Base-by-base conservation (phyloP, 1,284 basidiomycete genomes). In the Malassezia slooffiae region DNA sequence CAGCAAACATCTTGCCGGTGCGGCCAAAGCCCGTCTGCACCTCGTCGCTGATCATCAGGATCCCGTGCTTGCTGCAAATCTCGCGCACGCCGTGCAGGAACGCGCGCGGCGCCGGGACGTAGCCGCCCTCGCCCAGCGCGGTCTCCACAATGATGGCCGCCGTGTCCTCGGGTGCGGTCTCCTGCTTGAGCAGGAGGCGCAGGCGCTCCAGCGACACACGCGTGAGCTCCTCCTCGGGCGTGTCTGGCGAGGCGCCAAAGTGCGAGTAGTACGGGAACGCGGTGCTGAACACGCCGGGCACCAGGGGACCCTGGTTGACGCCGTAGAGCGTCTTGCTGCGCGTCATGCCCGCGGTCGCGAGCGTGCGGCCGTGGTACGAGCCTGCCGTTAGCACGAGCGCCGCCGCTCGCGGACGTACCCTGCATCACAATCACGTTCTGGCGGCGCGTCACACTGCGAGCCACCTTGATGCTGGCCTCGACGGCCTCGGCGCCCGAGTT, bases 231-330 rank as follows among this genome's bases (percentile, higher is more conserved):
- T 79, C 75, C 50, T 78, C 73, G 11, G 80, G 73, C 1, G 85
- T 83, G 23, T 74, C 73, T 3, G 76, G 74, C 1, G 79, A 72
- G 4, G 83, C 67, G 35, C 80, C 81, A 50, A 82, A 74, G 61
- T 90, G 85, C 71, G 93, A 85, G 83, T 88, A 95, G 75, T 83
- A 96, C 0, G 90, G 91, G 76, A 79, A 97, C 0, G 87, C 79
- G 7, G 80, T 78, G 0, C 79, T 75, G 72, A 80, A 88, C 4
- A 83, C 83, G 8, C 88, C 85, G 27, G 84, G 83, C 85, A 91
- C 88, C 35, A 88, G 72, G 4, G 85, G 85, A 27, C 78, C 78
- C 49, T 78, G 76, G 4, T 84, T 83, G 54, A 82, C 79, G 35
- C 80, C 82, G 70, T 91, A 95, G 41, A 85, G 75, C 0, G 87